Evolutionary conservation across 2,329 filamentous ascomycete genomes (phyloP), one percentile per base, ranked within the genome.

Genomic region (Raffaelea ambrosiae): DNA sequence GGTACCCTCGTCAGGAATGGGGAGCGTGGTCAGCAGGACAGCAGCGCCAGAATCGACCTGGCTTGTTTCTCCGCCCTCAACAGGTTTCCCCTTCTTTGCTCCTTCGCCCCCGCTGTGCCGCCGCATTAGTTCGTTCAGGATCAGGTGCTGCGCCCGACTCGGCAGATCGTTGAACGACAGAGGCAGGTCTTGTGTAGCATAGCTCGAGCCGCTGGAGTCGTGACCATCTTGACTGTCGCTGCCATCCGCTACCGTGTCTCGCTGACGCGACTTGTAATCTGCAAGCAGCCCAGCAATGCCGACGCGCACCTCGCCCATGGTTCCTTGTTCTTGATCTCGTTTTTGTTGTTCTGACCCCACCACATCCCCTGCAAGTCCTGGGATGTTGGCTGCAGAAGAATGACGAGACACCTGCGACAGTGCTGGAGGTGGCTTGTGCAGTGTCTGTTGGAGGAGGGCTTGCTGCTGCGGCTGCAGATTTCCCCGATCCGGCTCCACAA

Each of bases 101-200:
- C 33, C 43, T 21, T 38, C 88, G 19, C 86, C 73, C 36, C 63
- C 63, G 54, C 83, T 87, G 52, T 88, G 70, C 50, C 74, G 72
- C 3, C 75, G 72, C 69, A 95, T 89, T 54, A 94, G 68, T 62
- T 95, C 88, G 61, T 95, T 95, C 16, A 95, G 66, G 23, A 95
- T 90, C 33, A 94, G 67, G 63, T 95, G 87, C 61, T 94, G 88
- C 2, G 88, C 88, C 16, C 87, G 80, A 57, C 84, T 87, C 0
- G 88, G 88, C 4, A 95, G 69, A 58, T 94, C 87, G 57, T 95
- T 94, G 70, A 95, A 95, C 2, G 82, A 88, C 2, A 94, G 69
- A 0, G 87, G 77, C 3, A 88, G 65, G 3, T 48, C 49, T 19
- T 53, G 51, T 13, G 51, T 49, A 5, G 48, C 48, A 19, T 54